A percentile compares a stretch with the other conserved stretches of the same genome.
Conservation (phyloP, 2,329 filamentous ascomycete genomes). For the Ophiocordyceps camponoti-saundersi region DNA sequence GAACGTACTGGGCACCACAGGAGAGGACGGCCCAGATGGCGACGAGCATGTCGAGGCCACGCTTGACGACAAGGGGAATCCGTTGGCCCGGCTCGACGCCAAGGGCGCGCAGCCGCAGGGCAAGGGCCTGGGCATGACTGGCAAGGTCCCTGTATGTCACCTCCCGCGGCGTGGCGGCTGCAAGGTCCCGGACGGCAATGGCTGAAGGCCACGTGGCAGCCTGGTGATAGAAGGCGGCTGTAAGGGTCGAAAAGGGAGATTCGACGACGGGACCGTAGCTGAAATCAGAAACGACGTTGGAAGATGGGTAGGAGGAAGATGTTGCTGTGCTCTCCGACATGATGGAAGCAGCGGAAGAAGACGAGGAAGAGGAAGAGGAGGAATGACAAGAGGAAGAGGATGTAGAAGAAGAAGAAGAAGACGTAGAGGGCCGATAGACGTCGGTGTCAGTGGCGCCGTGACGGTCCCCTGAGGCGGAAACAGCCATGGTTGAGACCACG, state of each 20-base stretch:
- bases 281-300: conserved; percentile 1
- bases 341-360: not conserved
- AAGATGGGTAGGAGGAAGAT: not conserved
- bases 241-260: conserved; percentile 20
- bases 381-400: not conserved
- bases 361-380: not conserved
- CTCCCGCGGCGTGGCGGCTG: conserved; percentile 10
- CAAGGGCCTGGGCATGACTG: conserved; percentile 21
- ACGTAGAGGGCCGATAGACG: no score
- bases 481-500: no score
- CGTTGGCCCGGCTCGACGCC: conserved; percentile 27
- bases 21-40: conserved; percentile 39
- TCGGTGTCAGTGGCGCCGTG: no score
- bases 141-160: conserved; percentile 29
- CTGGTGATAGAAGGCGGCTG: conserved; percentile 20
- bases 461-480: no score
- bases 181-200: conserved; percentile 20
- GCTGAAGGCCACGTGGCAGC: conserved; percentile 17
- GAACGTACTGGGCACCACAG: conserved; percentile 41
- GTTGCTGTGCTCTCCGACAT: not conserved
- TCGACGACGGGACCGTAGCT: conserved; percentile 5
- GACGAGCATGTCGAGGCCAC: conserved; percentile 38
- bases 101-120: conserved; percentile 17
- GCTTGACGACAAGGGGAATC: conserved; percentile 36
- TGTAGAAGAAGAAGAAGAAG: conserved; percentile 1